Conservation (phyloP, 495 filamentous ascomycete genomes). For the Lichina pygmaea region DNA sequence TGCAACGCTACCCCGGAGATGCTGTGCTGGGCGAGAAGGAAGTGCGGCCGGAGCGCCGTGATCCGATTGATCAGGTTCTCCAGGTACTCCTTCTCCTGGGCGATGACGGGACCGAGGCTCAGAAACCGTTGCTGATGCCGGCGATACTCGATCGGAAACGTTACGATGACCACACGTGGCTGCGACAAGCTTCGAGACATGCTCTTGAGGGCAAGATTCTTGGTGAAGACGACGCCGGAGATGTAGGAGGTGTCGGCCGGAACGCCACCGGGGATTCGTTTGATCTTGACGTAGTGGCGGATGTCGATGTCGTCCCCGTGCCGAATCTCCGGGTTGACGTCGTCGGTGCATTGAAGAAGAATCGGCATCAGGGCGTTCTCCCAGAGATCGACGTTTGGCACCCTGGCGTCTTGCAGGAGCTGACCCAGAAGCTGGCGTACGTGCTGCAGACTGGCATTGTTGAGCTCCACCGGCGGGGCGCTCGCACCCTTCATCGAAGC, state of each 20-base stretch:
- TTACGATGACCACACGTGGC: conserved; percentile 75
- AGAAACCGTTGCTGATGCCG: conserved; percentile 92
- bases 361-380: conserved; percentile 82
- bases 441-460: conserved; percentile 65
- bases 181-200: conserved; percentile 71
- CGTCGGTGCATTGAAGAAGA: conserved; percentile 71
- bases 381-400: conserved; percentile 52
- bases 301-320: conserved; percentile 89
- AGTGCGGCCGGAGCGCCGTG: conserved; percentile 49
- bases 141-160: conserved; percentile 89
- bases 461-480: conserved; percentile 54
- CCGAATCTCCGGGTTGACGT: conserved; percentile 79
- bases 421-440: conserved; percentile 65
- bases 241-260: conserved; percentile 85
- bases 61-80: conserved; percentile 86
- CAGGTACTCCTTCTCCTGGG: conserved; percentile 86
- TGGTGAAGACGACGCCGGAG: conserved; percentile 87
- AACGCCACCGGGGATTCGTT: conserved; percentile 73
- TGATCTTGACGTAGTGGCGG: conserved; percentile 93
- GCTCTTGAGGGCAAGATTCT: conserved; percentile 83
- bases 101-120: conserved; percentile 91
- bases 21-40: conserved; percentile 71
- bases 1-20: conserved; percentile 77
- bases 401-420: conserved; percentile 45
- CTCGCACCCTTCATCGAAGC: conserved; percentile 60